phyloP scores from a whole-genome alignment of 1,284 basidiomycete genomes.

The Sutorius eximius region DNA sequence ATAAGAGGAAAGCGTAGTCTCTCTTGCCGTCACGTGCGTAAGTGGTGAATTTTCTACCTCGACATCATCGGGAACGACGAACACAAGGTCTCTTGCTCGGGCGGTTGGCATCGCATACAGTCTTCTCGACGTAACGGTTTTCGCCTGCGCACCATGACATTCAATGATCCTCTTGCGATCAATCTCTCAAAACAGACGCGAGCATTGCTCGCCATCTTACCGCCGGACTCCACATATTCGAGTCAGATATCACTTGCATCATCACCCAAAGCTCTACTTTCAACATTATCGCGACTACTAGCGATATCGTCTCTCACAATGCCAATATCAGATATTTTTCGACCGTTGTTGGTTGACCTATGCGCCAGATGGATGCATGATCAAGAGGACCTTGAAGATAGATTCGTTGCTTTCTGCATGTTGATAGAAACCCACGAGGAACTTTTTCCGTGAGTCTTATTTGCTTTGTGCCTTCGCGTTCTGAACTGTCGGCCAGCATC shows the following conservation, averaged over 20 bases:
- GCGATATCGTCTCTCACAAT: slow-evolving; percentile 54
- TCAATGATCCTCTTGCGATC: slow-evolving; percentile 47
- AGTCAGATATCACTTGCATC: slow-evolving; percentile 37
- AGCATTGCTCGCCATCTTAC: slow-evolving; percentile 43
- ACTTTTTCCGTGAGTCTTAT: slow-evolving; percentile 65
- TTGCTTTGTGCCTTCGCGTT: slow-evolving; percentile 3
- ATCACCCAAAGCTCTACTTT: slow-evolving; percentile 42
- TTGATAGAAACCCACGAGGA: slow-evolving; percentile 72
- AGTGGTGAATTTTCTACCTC: slow-evolving; percentile 6
- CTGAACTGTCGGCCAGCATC: slow-evolving; percentile 40
- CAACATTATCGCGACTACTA: slow-evolving; percentile 51
- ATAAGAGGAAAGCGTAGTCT: slow-evolving; percentile 15
- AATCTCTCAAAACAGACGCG: slow-evolving; percentile 53
- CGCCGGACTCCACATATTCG: slow-evolving; percentile 38
- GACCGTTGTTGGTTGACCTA: slow-evolving; percentile 70
- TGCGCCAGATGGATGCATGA: slow-evolving; percentile 68
- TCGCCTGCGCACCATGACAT: slow-evolving; percentile 13
- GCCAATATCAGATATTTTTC: slow-evolving; percentile 55
- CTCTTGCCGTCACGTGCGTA: slow-evolving; percentile 24
- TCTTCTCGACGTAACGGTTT: slow-evolving; percentile 5
- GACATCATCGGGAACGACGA: slow-evolving; percentile 6
- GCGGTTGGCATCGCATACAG: not conserved
- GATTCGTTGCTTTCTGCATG: slow-evolving; percentile 59
- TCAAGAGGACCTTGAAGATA: slow-evolving; percentile 47
- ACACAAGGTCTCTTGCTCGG: not conserved